phyloP scores from a whole-genome alignment of 1,284 basidiomycete species.

The Takashimella koratensis region DNA sequence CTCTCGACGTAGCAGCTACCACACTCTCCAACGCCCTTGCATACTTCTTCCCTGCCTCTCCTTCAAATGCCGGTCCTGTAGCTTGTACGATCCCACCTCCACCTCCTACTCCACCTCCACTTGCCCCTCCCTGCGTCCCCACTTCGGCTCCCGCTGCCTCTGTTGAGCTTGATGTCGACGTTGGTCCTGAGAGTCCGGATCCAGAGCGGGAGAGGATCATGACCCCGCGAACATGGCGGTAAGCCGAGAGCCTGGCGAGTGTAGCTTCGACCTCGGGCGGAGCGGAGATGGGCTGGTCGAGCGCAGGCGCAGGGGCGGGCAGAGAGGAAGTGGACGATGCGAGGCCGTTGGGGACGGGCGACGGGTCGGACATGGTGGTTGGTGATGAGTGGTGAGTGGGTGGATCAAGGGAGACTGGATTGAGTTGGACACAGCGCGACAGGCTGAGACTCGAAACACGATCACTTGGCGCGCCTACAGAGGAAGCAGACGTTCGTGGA shows the following conservation, averaged over 20 bases:
- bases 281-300: conserved; percentile 35
- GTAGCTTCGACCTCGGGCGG: conserved; percentile 74
- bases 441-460: neutral
- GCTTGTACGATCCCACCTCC: conserved; percentile 68
- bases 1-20: conserved; percentile 68
- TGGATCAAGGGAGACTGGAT: neutral
- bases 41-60: conserved; percentile 75
- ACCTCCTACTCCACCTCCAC: no score
- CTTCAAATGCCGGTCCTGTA: conserved; percentile 81
- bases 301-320: neutral
- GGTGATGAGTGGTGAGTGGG: neutral
- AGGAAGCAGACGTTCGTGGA: no score
- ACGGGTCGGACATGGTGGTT: neutral
- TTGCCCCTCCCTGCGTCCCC: no score
- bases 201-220: conserved; percentile 64
- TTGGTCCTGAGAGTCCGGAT: no score
- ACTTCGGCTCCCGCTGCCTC: neutral
- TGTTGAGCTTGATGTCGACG: conserved; percentile 54
- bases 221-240: conserved; percentile 82
- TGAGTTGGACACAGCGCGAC: no score
- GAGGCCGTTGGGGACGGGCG: conserved; percentile 4
- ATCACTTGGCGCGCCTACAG: neutral
- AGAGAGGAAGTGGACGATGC: neutral
- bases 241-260: conserved; percentile 67
- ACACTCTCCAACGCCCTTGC: conserved; percentile 72